phyloP scores from a whole-genome alignment of 306 rosid species.

The Sicyos baderoa region DNA sequence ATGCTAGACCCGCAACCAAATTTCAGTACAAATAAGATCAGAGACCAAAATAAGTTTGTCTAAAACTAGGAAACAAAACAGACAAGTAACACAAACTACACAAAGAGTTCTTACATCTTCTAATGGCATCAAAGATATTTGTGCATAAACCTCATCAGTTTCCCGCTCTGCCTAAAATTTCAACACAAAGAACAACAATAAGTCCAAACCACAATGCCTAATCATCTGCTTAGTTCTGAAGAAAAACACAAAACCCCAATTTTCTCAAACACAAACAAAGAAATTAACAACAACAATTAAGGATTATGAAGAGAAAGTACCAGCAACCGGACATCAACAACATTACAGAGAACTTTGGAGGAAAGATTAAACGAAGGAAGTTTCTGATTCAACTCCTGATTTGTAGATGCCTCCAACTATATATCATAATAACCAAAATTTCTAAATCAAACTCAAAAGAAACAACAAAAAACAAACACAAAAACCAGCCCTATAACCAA shows the following conservation, averaged over 20 bases:
- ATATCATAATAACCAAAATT: conserved; percentile 10
- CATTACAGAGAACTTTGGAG: conserved; percentile 70
- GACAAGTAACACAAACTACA: conserved; percentile 19
- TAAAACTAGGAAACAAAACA: neutral
- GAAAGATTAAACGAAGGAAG: conserved; percentile 67
- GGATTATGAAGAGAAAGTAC: conserved; percentile 32
- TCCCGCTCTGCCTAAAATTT: conserved; percentile 81
- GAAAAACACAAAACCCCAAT: neutral
- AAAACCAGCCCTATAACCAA: neutral
- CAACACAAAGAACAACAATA: conserved; percentile 13
- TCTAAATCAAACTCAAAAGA: neutral
- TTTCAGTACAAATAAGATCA: neutral
- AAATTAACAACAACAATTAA: neutral
- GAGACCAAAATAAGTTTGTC: neutral
- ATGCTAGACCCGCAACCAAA: conserved; percentile 32
- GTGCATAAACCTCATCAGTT: conserved; percentile 84
- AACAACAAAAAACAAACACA: no score
- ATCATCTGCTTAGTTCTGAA: neutral
- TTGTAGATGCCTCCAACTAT: conserved; percentile 83
- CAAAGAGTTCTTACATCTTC: conserved; percentile 44
- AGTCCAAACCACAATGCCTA: conserved; percentile 10
- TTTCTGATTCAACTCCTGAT: conserved; percentile 70
- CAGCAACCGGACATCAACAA: conserved; percentile 52
- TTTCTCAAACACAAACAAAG: conserved; percentile 6
- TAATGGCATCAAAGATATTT: conserved; percentile 68